These are phyloP conservation scores for Tylopilus subfusipes DNA, from an alignment of 768 basidiomycete species.

Conservation along the genomic window DNA sequence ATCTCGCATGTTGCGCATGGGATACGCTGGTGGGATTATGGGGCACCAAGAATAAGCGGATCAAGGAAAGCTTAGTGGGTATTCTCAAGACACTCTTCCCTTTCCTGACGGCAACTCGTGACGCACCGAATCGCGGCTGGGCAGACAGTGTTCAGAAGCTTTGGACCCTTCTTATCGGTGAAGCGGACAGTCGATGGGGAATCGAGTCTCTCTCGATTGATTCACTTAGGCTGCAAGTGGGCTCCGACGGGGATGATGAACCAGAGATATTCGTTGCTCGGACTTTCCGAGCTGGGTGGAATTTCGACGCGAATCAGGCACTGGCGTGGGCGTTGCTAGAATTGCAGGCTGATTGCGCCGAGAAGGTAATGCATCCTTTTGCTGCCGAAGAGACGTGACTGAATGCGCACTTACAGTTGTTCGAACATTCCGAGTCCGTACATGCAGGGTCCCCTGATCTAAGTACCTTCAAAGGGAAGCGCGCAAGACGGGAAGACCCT, in stretches of 20 bases:
- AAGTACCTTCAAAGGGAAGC: constrained; percentile 42
- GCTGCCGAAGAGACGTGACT: background rate
- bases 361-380: constrained; percentile 45
- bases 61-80: constrained; percentile 80
- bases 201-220: constrained; percentile 64
- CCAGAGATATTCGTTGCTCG: constrained; percentile 51
- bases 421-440: constrained; percentile 56
- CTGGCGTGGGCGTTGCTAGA: constrained; percentile 77
- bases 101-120: constrained; percentile 49
- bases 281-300: constrained; percentile 71
- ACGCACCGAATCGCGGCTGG: constrained; percentile 36
- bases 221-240: constrained; percentile 53
- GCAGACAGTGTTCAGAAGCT: constrained; percentile 48
- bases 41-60: constrained; percentile 69
- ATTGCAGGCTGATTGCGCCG: constrained; percentile 74
- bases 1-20: constrained; percentile 64
- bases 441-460: constrained; percentile 36
- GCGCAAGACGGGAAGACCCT: constrained; percentile 55
- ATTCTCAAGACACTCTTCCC: constrained; percentile 71
- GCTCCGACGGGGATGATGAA: constrained; percentile 17
- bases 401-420: constrained; percentile 44
- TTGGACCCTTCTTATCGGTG: constrained; percentile 55
- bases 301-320: constrained; percentile 67
- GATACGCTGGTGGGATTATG: constrained; percentile 64
- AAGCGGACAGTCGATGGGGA: constrained; percentile 63